These are phyloP conservation scores for Mycena pura DNA, from an alignment of 768 basidiomycete species.

Conservation along the genomic window DNA sequence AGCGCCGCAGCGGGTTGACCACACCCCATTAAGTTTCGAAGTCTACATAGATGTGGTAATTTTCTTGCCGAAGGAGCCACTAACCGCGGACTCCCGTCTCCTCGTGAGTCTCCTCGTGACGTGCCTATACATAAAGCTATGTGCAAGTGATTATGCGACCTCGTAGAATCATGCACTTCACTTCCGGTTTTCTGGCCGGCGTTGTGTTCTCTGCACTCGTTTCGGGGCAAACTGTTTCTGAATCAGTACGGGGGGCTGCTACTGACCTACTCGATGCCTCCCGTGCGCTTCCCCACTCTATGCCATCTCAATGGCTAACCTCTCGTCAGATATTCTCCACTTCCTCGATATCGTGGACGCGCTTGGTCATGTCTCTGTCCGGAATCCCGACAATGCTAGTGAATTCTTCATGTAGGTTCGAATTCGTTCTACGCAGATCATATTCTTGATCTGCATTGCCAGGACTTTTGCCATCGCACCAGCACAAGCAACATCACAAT, in stretches of 20 bases:
- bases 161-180: slow-evolving; percentile 6
- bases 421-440: not conserved
- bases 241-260: not conserved
- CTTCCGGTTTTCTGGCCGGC: not conserved
- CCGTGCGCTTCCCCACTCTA: not conserved
- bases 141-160: too few species aligned
- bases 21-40: too few species aligned
- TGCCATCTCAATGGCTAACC: not conserved
- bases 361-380: slow-evolving; percentile 3
- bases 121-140: too few species aligned
- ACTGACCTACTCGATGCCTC: slow-evolving; percentile 1
- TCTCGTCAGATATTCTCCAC: slow-evolving; percentile 4
- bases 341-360: slow-evolving; percentile 1
- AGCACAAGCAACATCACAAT: not conserved
- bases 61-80: too few species aligned
- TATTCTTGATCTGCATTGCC: not conserved
- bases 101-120: too few species aligned
- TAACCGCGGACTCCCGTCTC: too few species aligned
- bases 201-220: not conserved
- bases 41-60: too few species aligned
- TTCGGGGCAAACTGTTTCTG: slow-evolving; percentile 3
- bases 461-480: slow-evolving; percentile 2
- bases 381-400: slow-evolving; percentile 1
- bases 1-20: too few species aligned
- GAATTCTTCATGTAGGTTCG: not conserved